phyloP scores from a whole-genome alignment of 75 land plant species.

The Picea glauca region DNA sequence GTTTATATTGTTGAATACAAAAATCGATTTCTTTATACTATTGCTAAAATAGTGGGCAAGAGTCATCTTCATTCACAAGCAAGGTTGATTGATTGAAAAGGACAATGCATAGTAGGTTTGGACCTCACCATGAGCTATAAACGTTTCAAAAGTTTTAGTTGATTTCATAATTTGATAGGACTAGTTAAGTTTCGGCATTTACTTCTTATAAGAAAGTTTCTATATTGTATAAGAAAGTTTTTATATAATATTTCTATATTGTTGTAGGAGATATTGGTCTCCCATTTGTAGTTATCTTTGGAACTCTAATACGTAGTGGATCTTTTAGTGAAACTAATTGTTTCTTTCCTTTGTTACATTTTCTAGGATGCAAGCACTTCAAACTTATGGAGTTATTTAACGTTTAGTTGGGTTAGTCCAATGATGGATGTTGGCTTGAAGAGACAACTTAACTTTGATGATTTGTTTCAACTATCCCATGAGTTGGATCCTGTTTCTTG shows the following conservation, averaged over 20 bases:
- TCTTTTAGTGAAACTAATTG: not conserved
- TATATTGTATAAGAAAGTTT: no score
- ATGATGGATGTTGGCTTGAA: slow-evolving; percentile 10
- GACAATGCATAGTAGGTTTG: not conserved
- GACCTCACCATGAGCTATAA: not conserved
- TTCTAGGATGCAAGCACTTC: not conserved
- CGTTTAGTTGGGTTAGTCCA: slow-evolving; percentile 2
- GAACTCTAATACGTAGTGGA: not conserved
- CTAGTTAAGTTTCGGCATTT: not conserved
- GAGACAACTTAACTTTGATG: slow-evolving; percentile 3
- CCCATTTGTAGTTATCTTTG: not conserved
- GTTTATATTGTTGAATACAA: not conserved
- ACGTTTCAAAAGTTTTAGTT: not conserved
- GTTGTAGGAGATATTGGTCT: not conserved
- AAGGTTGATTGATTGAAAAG: not conserved
- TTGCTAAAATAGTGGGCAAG: not conserved
- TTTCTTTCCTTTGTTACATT: not conserved
- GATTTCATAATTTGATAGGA: not conserved
- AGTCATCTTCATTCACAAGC: not conserved
- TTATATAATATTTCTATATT: no score
- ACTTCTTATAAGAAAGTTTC: not conserved
- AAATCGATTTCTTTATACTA: not conserved
- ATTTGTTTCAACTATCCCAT: not conserved
- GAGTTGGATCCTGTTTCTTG: slow-evolving; percentile 6
- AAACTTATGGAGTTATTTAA: slow-evolving; percentile 3